Conservation (phyloP, 768 basidiomycete genomes). For the Tulasnella sp. region DNA sequence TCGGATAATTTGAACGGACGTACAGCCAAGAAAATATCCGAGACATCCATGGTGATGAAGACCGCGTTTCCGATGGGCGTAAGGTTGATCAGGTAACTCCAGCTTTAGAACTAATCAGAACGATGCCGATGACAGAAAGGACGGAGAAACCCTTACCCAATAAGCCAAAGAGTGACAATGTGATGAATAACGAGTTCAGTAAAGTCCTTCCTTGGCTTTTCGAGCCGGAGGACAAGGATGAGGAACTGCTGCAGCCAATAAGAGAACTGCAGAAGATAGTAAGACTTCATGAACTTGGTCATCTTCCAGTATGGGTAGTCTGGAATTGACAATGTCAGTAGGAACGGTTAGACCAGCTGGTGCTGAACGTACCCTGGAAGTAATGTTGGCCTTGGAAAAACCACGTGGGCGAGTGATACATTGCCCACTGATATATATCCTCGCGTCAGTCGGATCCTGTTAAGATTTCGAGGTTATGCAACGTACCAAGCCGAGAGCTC, state of each 20-base stretch:
- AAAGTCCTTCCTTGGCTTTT: slow-evolving; percentile 93
- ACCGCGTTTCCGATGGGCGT: slow-evolving; percentile 87
- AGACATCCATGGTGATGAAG: slow-evolving; percentile 86
- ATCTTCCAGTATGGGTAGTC: slow-evolving; percentile 89
- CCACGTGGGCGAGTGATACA: slow-evolving; percentile 71
- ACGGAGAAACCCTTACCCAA: slow-evolving; percentile 51
- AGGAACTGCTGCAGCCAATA: slow-evolving; percentile 95
- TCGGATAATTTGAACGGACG: background rate
- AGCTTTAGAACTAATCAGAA: slow-evolving; percentile 38
- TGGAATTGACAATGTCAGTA: slow-evolving; percentile 28
- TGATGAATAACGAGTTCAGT: slow-evolving; percentile 83
- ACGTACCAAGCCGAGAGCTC: slow-evolving; percentile 70
- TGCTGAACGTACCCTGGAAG: slow-evolving; percentile 58
- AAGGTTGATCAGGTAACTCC: slow-evolving; percentile 74
- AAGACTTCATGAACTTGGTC: slow-evolving; percentile 74
- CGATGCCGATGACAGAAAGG: background rate
- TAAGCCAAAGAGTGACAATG: slow-evolving; percentile 87
- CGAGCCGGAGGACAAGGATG: slow-evolving; percentile 72
- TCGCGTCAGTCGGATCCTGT: background rate
- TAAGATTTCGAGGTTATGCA: background rate
- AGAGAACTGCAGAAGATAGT: slow-evolving; percentile 87
- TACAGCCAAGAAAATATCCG: slow-evolving; percentile 24
- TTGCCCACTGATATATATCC: slow-evolving; percentile 54
- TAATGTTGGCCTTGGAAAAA: slow-evolving; percentile 80
- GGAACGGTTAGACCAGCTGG: background rate